Conservation (phyloP, 345 rosid species). For the Populus deltoides region DNA sequence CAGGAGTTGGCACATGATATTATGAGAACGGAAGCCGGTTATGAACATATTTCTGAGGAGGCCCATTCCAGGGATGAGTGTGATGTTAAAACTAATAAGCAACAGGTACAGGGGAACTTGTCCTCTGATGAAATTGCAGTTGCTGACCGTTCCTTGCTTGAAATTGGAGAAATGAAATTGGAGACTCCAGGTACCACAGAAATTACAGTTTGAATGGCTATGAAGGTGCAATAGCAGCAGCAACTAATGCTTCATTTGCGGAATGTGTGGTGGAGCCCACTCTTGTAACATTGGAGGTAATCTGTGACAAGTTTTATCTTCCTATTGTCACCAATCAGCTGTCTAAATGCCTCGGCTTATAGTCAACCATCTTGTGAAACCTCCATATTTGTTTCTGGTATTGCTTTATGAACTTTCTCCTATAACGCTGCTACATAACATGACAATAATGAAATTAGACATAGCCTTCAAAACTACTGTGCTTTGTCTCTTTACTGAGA, state of each 20-base stretch:
- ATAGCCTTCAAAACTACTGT: neutral
- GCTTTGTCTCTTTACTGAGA: neutral
- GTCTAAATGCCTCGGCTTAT: neutral
- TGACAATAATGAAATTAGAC: neutral
- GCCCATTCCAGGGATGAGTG: slow-evolving; percentile 43
- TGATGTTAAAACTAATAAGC: slow-evolving; percentile 56
- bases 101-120: slow-evolving; percentile 51
- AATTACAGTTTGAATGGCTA: slow-evolving; percentile 42
- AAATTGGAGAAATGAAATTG: slow-evolving; percentile 45
- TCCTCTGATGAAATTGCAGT: slow-evolving; percentile 40
- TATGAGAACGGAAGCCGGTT: slow-evolving; percentile 9
- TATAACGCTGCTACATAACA: neutral
- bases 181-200: slow-evolving; percentile 44
- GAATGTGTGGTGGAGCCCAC: slow-evolving; percentile 87
- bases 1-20: slow-evolving; percentile 45
- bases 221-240: slow-evolving; percentile 42
- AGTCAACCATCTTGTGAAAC: neutral
- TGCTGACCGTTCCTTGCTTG: slow-evolving; percentile 42
- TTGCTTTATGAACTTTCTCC: neutral
- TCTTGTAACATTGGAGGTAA: slow-evolving; percentile 97
- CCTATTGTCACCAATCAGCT: too few relatives aligned
- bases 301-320: neutral
- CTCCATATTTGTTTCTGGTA: neutral
- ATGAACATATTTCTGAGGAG: slow-evolving; percentile 46
- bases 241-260: slow-evolving; percentile 71